phyloP scores from a whole-genome alignment of 352 stramenopile genomes.

The Phytophthora syringae region DNA sequence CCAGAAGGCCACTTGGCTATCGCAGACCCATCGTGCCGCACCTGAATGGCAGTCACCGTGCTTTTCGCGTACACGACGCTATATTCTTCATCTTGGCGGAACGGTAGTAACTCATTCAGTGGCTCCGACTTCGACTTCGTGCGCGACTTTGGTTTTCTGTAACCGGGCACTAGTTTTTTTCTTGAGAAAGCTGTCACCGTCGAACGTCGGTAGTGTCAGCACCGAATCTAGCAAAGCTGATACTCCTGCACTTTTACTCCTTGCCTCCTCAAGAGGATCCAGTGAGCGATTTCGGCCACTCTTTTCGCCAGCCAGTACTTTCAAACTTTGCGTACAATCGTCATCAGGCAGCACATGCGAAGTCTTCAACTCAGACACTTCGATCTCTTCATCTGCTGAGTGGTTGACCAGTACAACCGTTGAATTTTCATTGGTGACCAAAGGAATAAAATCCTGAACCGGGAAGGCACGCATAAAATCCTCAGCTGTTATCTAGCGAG shows the following conservation, averaged over 20 bases:
- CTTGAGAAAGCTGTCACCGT: conserved; percentile 41
- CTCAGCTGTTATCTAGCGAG: conserved; percentile 48
- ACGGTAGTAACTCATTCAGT: conserved; percentile 11
- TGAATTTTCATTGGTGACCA: conserved; percentile 9
- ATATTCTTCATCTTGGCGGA: conserved; percentile 50
- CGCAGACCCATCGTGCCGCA: conserved; percentile 68
- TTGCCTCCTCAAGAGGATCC: not conserved
- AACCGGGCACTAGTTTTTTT: conserved; percentile 39
- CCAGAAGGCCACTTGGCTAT: conserved; percentile 74
- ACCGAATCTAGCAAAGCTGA: conserved; percentile 63
- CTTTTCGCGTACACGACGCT: conserved; percentile 53
- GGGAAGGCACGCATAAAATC: conserved; percentile 75
- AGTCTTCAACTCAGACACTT: not conserved
- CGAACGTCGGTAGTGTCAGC: conserved; percentile 57
- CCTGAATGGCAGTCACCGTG: conserved; percentile 53
- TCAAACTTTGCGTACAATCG: not conserved
- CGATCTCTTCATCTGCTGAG: not conserved
- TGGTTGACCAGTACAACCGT: not conserved
- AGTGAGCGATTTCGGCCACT: not conserved
- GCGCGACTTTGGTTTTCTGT: conserved; percentile 19
- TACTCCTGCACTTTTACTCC: conserved; percentile 1
- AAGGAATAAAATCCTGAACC: conserved; percentile 75
- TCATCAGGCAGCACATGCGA: not conserved
- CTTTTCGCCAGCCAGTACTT: not conserved
- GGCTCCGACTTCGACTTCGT: not conserved